A percentile compares a stretch with the other conserved stretches of the same genome.
Conservation (phyloP, 306 rosid species). For the Clitoria ternatea region DNA sequence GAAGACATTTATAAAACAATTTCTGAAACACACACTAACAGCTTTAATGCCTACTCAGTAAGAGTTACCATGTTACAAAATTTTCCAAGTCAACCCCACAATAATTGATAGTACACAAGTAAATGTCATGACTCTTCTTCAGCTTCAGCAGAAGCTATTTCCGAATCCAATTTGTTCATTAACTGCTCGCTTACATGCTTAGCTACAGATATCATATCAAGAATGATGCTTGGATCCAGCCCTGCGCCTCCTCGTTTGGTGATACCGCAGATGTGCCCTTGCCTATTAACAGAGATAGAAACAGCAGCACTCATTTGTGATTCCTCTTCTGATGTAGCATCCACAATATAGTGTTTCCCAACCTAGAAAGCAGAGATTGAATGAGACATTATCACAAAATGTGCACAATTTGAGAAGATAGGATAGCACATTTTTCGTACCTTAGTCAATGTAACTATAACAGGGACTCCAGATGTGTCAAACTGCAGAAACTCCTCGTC, state of each 20-base stretch:
- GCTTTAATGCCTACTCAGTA: no score
- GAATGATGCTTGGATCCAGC: slow-evolving; percentile 73
- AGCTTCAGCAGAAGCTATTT: slow-evolving; percentile 85
- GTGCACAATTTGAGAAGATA: background rate
- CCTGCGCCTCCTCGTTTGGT: slow-evolving; percentile 84
- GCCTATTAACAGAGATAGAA: slow-evolving; percentile 64
- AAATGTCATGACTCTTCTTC: slow-evolving; percentile 53
- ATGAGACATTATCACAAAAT: background rate
- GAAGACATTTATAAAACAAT: no score
- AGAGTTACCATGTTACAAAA: no score
- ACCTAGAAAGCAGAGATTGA: slow-evolving; percentile 38
- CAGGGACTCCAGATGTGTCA: slow-evolving; percentile 82
- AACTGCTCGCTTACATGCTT: slow-evolving; percentile 68
- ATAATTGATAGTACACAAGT: no score
- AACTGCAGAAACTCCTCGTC: slow-evolving; percentile 91
- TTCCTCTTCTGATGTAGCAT: slow-evolving; percentile 86
- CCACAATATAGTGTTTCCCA: slow-evolving; percentile 79
- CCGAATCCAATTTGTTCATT: slow-evolving; percentile 64
- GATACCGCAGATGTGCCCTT: slow-evolving; percentile 70
- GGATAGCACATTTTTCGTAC: slow-evolving; percentile 29
- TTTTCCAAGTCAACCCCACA: no score
- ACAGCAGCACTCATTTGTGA: slow-evolving; percentile 87
- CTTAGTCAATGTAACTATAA: slow-evolving; percentile 79
- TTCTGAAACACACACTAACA: no score
- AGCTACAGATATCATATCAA: slow-evolving; percentile 84